phyloP scores from a whole-genome alignment of 768 basidiomycete species.

The Fomitopsis pulvina region DNA sequence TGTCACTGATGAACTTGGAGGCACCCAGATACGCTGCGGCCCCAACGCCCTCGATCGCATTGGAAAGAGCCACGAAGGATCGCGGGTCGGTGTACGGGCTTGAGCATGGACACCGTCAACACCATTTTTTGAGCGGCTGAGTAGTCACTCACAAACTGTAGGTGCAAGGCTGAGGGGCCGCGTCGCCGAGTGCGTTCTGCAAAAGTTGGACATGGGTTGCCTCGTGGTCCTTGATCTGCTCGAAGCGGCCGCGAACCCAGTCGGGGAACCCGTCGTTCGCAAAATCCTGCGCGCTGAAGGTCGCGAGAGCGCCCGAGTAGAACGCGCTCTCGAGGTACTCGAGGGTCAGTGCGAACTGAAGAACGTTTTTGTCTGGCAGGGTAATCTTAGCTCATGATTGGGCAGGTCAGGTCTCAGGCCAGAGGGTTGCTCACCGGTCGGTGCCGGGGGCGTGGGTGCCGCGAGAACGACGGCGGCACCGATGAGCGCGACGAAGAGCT shows the following conservation, averaged over 20 bases:
- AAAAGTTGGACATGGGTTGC: constrained; percentile 48
- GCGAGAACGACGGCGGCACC: constrained; percentile 10
- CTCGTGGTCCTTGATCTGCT: constrained; percentile 51
- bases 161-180: constrained; percentile 46
- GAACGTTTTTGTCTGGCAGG: constrained; percentile 19
- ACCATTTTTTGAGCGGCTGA: not conserved
- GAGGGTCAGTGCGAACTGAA: constrained; percentile 43
- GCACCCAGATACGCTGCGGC: constrained; percentile 56
- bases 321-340: constrained; percentile 43
- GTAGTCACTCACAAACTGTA: constrained; percentile 46
- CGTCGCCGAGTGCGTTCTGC: constrained; percentile 34
- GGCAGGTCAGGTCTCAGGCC: not conserved
- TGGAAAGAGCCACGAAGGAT: constrained; percentile 40
- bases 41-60: constrained; percentile 46
- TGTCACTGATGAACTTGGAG: constrained; percentile 32
- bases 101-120: not conserved
- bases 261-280: constrained; percentile 37
- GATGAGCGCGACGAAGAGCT: constrained; percentile 12
- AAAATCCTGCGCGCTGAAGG: constrained; percentile 42
- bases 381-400: not conserved
- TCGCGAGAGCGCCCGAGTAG: constrained; percentile 36
- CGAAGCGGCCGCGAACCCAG: constrained; percentile 43
- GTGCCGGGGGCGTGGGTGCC: constrained; percentile 8
- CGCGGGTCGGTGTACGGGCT: constrained; percentile 37
- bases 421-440: constrained; percentile 5